Evolutionary conservation across 2,329 filamentous ascomycete species (phyloP).

Genomic region (Neopestalotiopsis rosae): DNA sequence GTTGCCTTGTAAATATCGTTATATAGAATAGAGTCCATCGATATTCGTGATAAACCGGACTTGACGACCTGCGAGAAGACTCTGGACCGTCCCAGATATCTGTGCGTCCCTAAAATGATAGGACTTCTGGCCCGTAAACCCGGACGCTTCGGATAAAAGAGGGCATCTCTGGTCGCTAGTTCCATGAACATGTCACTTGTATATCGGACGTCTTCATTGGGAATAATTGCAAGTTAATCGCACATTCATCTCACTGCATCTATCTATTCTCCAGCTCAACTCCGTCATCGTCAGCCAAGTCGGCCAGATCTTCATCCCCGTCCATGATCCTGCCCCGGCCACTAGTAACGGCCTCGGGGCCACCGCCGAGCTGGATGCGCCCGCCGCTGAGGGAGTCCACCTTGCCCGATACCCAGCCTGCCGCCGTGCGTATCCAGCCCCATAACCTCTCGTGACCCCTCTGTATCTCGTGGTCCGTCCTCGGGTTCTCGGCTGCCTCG

Average conservation of each 20-base stretch:
- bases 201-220: not conserved
- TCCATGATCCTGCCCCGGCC: constrained; percentile 49
- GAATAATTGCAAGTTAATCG: not conserved
- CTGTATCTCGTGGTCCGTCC: constrained; percentile 60
- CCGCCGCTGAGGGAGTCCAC: constrained; percentile 60
- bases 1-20: no score
- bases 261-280: constrained; percentile 39
- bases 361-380: constrained; percentile 56
- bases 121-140: no score
- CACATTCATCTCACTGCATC: not conserved
- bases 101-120: no score
- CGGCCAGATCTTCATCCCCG: constrained; percentile 50
- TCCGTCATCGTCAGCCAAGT: constrained; percentile 45
- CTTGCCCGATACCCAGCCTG: constrained; percentile 63
- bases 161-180: no score
- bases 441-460: constrained; percentile 71
- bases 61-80: no score
- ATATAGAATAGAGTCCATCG: no score
- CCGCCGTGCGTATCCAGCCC: constrained; percentile 57
- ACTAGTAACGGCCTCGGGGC: constrained; percentile 28
- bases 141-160: no score
- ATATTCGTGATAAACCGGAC: no score
- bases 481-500: constrained; percentile 80
- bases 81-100: no score
- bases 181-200: no score